These are phyloP conservation scores for Myrica gale DNA, from an alignment of 306 rosid genomes.

Conservation along the genomic window DNA sequence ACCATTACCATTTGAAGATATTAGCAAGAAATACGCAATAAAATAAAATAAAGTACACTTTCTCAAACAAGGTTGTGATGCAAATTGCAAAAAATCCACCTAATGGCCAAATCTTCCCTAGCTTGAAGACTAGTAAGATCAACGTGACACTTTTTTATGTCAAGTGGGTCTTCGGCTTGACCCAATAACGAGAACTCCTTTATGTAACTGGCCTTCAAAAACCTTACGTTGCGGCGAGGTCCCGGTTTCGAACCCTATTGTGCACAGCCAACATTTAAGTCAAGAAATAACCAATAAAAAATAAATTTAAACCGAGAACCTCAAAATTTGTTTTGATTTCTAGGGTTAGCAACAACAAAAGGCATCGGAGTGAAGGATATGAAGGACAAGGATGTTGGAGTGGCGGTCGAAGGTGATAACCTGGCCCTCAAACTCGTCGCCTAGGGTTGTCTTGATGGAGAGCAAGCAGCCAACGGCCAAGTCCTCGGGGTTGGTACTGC, in stretches of 20 bases:
- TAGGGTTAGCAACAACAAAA: constrained; percentile 13
- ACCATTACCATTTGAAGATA: neutral
- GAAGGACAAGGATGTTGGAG: constrained; percentile 85
- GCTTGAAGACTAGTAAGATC: constrained; percentile 71
- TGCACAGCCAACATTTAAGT: constrained; percentile 17
- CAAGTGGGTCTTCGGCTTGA: constrained; percentile 76
- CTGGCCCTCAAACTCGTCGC: constrained; percentile 84
- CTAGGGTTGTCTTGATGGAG: constrained; percentile 75
- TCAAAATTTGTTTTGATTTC: neutral
- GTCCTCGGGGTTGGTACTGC: constrained; percentile 53
- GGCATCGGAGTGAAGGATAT: constrained; percentile 41
- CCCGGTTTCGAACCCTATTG: constrained; percentile 64
- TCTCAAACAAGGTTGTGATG: neutral
- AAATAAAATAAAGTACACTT: neutral
- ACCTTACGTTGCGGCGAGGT: constrained; percentile 65
- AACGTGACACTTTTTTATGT: constrained; percentile 48
- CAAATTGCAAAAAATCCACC: constrained; percentile 34
- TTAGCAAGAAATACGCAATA: neutral
- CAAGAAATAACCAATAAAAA: constrained; percentile 10
- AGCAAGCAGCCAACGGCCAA: constrained; percentile 71
- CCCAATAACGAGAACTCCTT: constrained; percentile 69
- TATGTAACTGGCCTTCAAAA: constrained; percentile 70
- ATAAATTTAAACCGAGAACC: neutral
- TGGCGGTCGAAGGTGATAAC: constrained; percentile 79
- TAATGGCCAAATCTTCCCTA: constrained; percentile 68